A percentile compares a stretch with the other conserved stretches of the same genome.
Conservation (phyloP, 2,329 filamentous ascomycete genomes). For the Alternaria consortialis region DNA sequence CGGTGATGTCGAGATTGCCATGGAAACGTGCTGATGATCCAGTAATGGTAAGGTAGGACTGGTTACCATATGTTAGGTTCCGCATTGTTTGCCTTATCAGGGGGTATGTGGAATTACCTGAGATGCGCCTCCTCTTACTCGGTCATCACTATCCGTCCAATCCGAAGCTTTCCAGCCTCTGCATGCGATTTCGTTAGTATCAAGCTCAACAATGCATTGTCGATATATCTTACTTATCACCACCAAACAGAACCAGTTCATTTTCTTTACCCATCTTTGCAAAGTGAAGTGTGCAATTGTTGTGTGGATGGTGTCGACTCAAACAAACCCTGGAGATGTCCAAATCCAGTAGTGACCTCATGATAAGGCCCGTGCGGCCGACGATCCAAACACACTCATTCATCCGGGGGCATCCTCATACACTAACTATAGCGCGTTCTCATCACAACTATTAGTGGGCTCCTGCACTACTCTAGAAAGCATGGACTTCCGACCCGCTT, state of each 20-base stretch:
- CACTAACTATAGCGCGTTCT: neutral
- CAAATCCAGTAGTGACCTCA: constrained; percentile 21
- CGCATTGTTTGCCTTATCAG: neutral
- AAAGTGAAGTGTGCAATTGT: constrained; percentile 2
- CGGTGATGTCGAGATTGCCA: constrained; percentile 75
- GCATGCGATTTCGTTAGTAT: neutral
- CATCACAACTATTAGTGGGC: neutral
- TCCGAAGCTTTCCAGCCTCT: constrained; percentile 67
- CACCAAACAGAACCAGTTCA: constrained; percentile 42
- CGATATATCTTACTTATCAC: constrained; percentile 32
- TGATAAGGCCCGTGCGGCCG: constrained; percentile 11
- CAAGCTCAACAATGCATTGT: neutral
- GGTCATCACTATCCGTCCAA: constrained; percentile 78
- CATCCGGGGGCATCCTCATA: neutral
- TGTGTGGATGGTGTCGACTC: constrained; percentile 1
- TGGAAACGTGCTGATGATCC: constrained; percentile 63
- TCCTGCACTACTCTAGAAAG: neutral
- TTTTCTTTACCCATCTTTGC: constrained; percentile 29
- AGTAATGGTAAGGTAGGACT: constrained; percentile 60
- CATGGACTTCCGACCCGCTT: constrained; percentile 47
- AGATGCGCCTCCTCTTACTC: constrained; percentile 78
- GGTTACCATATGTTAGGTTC: neutral
- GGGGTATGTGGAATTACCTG: constrained; percentile 47
- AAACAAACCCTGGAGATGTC: neutral
- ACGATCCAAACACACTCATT: neutral